These are phyloP conservation scores for Westerdykella aurantiaca DNA, from an alignment of 2,329 filamentous ascomycete species.

Conservation along the genomic window DNA sequence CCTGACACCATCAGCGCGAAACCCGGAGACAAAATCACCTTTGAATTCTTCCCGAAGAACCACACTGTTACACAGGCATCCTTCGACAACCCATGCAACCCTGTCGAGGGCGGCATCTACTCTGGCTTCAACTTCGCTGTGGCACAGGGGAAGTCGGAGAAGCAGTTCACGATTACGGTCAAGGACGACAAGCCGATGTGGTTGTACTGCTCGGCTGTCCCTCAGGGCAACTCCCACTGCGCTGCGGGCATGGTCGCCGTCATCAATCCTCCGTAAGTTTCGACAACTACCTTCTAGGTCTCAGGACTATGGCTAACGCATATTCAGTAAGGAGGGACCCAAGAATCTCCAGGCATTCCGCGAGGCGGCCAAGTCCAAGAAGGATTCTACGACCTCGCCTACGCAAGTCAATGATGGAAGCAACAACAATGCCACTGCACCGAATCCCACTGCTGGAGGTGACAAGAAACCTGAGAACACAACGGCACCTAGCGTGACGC, in stretches of 20 bases:
- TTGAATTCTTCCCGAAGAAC: conserved; percentile 26
- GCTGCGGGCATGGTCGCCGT: conserved; percentile 27
- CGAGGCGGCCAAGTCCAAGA: conserved; percentile 6
- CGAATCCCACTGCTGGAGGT: too few relatives aligned
- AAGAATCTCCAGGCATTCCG: conserved; percentile 18
- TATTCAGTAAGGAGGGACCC: conserved; percentile 3
- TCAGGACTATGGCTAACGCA: not conserved
- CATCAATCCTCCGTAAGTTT: conserved; percentile 21
- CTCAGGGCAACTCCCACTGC: conserved; percentile 30
- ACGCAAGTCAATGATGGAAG: conserved; percentile 7
- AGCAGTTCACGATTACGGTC: conserved; percentile 22
- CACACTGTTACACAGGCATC: conserved; percentile 23
- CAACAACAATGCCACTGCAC: not conserved
- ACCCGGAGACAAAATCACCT: conserved; percentile 20
- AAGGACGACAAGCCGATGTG: conserved; percentile 23
- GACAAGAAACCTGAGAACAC: too few relatives aligned
- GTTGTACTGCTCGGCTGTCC: conserved; percentile 43
- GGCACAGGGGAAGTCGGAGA: conserved; percentile 5
- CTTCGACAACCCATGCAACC: conserved; percentile 16
- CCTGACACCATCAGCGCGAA: conserved; percentile 22
- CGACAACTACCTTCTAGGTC: not conserved
- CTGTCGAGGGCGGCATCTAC: not conserved
- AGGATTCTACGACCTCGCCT: conserved; percentile 10
- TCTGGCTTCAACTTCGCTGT: not conserved
- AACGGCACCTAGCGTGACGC: too few relatives aligned